These are phyloP conservation scores for Botryosphaeria dothidea DNA, from an alignment of 2,329 filamentous ascomycete species.

Conservation along the genomic window DNA sequence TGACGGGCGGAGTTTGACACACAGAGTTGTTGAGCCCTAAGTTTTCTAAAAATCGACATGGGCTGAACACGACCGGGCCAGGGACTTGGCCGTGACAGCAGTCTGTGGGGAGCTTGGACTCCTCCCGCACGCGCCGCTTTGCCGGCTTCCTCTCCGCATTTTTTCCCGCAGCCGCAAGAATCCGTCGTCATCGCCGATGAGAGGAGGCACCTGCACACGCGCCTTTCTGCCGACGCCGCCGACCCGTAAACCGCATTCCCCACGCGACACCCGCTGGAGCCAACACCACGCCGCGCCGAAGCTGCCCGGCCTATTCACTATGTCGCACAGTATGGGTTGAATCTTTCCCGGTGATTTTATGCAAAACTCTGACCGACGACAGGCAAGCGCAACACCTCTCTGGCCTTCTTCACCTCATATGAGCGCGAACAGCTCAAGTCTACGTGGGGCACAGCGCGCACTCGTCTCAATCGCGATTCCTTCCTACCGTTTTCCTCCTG, in stretches of 20 bases:
- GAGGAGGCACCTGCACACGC: not conserved
- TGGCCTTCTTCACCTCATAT: constrained; percentile 90
- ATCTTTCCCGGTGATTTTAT: not conserved
- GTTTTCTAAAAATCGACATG: not conserved
- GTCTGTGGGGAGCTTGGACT: constrained; percentile 13
- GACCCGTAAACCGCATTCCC: not conserved
- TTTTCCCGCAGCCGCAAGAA: not conserved
- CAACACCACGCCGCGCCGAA: not conserved
- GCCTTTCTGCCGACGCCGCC: not conserved
- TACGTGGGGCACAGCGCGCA: constrained; percentile 78
- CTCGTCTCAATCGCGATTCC: constrained; percentile 84
- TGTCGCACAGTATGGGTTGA: constrained; percentile 53
- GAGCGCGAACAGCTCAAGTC: constrained; percentile 81
- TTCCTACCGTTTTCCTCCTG: constrained; percentile 92
- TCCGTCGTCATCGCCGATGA: constrained; percentile 13
- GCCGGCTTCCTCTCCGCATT: constrained; percentile 5
- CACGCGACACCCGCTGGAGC: not conserved
- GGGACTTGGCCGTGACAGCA: constrained; percentile 2
- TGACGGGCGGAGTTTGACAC: not conserved
- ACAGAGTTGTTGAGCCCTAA: constrained; percentile 14
- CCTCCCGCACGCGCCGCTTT: constrained; percentile 9
- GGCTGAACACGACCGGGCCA: not conserved
- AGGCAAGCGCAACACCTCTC: constrained; percentile 82
- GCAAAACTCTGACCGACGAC: not conserved
- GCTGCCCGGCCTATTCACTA: constrained; percentile 6